phyloP scores from a whole-genome alignment of 1,139 yeast genomes.

The Saccharomyces hybrid region DNA sequence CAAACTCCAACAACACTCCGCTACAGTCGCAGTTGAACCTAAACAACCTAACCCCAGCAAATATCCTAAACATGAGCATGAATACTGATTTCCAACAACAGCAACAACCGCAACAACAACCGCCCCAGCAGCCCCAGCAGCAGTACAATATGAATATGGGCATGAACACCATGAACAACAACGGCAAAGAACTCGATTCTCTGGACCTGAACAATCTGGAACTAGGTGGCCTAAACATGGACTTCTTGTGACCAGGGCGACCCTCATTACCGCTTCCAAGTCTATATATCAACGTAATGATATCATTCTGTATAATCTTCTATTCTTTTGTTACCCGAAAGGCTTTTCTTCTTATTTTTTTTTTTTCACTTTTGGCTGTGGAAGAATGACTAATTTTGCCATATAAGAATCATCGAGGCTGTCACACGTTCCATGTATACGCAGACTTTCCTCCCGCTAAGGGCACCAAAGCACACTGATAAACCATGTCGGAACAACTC shows the following conservation, averaged over 20 bases:
- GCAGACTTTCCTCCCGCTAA: background rate
- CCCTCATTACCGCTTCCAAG: background rate
- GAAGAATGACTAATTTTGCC: background rate
- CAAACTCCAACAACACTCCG: conserved; percentile 4
- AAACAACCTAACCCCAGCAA: conserved; percentile 28
- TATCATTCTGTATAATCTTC: conserved; percentile 2
- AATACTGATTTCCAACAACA: conserved; percentile 11
- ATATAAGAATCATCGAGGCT: background rate
- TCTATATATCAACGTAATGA: background rate
- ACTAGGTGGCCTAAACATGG: conserved; percentile 27
- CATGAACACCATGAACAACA: conserved; percentile 4
- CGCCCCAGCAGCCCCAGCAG: conserved; percentile 2
- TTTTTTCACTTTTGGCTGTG: background rate
- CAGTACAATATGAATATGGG: conserved; percentile 9
- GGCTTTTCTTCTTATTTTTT: background rate
- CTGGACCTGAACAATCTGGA: conserved; percentile 26
- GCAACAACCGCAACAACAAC: conserved; percentile 4
- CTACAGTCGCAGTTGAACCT: conserved; percentile 13
- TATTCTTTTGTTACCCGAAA: background rate
- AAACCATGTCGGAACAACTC: conserved; percentile 53
- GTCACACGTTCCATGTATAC: background rate
- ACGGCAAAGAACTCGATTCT: conserved; percentile 25
- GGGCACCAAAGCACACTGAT: background rate
- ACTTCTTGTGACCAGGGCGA: conserved; percentile 18
- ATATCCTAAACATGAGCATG: conserved; percentile 27